Conservation (phyloP, 768 basidiomycete genomes). For the Psilocybe cubensis region DNA sequence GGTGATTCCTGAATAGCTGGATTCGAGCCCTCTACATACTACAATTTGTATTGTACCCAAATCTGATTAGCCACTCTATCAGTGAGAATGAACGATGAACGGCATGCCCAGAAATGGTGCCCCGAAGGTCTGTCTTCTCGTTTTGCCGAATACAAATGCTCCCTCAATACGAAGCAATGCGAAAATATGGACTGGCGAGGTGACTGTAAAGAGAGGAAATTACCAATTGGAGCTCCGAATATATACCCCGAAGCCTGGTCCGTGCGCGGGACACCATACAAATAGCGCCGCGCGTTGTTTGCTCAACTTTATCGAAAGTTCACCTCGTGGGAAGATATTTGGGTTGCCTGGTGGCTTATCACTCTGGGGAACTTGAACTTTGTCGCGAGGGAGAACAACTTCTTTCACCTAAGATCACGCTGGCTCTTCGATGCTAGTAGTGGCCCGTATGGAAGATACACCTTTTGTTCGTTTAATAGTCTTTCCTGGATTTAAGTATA, state of each 20-base stretch:
- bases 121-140: conserved; percentile 50
- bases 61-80: conserved; percentile 75
- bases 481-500: neutral
- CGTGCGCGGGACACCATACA: conserved; percentile 30
- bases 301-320: conserved; percentile 58
- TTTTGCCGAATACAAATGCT: conserved; percentile 27
- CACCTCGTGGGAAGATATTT: conserved; percentile 79
- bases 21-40: neutral
- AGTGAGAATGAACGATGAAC: conserved; percentile 47
- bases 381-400: conserved; percentile 56
- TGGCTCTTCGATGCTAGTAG: conserved; percentile 45
- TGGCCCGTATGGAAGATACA: conserved; percentile 72
- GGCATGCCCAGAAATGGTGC: conserved; percentile 73
- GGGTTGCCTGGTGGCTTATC: conserved; percentile 44
- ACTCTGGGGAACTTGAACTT: conserved; percentile 59
- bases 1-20: neutral
- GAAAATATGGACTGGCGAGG: conserved; percentile 29
- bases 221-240: conserved; percentile 22
- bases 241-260: conserved; percentile 27
- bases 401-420: conserved; percentile 74
- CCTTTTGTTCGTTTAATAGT: neutral
- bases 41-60: conserved; percentile 47
- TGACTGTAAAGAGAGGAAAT: conserved; percentile 33
- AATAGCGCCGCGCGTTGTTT: conserved; percentile 12
- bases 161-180: conserved; percentile 21